phyloP scores from a whole-genome alignment of 345 rosid genomes.

The Moricandia moricandioides region DNA sequence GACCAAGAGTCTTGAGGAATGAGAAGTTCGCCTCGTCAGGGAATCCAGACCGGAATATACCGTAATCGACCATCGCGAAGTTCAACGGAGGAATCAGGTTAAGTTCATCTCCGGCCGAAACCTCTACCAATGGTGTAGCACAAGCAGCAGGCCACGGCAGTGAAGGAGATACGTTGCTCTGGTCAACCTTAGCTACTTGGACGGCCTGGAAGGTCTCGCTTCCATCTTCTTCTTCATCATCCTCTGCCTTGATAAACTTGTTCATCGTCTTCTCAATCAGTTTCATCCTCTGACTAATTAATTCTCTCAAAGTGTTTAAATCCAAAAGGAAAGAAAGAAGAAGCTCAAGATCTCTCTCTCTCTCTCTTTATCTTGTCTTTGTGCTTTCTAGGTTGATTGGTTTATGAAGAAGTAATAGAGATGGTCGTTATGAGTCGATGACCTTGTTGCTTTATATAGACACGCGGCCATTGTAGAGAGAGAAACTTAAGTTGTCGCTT shows the following conservation, averaged over 20 bases:
- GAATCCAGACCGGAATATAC: conserved; percentile 94
- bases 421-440: conserved; percentile 35
- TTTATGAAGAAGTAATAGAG: conserved; percentile 23
- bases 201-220: conserved; percentile 39
- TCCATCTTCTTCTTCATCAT: not conserved
- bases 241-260: conserved; percentile 13
- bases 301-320: not conserved
- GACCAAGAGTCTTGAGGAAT: conserved; percentile 78
- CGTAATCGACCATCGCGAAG: conserved; percentile 91
- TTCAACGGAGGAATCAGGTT: conserved; percentile 74
- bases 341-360: not conserved
- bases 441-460: conserved; percentile 39
- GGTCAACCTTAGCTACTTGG: conserved; percentile 56
- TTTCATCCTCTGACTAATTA: conserved; percentile 19
- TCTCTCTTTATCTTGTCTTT: not conserved
- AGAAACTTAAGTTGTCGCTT: not conserved
- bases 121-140: conserved; percentile 23
- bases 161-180: conserved; percentile 26
- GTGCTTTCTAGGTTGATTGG: not conserved
- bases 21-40: conserved; percentile 85
- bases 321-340: not conserved
- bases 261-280: conserved; percentile 33
- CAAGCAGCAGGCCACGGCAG: not conserved
- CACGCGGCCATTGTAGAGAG: conserved; percentile 32
- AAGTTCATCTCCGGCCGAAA: conserved; percentile 46